Conservation (phyloP, 2,329 filamentous ascomycete species). For the Trichoderma endophyticum region DNA sequence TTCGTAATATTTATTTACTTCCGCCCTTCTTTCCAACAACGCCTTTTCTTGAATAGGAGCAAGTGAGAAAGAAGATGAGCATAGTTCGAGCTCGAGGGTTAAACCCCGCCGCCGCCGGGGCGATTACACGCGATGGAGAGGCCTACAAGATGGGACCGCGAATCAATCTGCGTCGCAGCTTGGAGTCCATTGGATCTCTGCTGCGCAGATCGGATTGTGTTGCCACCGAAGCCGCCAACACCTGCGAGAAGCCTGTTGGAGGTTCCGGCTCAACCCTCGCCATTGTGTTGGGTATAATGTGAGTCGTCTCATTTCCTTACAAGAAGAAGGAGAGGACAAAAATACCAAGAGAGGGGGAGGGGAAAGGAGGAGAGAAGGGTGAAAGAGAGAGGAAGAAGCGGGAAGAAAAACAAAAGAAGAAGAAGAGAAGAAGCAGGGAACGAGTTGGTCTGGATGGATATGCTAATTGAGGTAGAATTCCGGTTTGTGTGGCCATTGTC, state of each 20-base stretch:
- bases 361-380: neutral
- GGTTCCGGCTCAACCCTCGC: conserved; percentile 57
- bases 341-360: neutral
- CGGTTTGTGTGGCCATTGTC: conserved; percentile 62
- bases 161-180: conserved; percentile 26
- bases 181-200: conserved; percentile 18
- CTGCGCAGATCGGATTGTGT: conserved; percentile 19
- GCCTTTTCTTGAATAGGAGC: neutral
- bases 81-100: conserved; percentile 12
- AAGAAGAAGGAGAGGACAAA: neutral
- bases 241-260: conserved; percentile 60
- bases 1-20: neutral
- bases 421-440: neutral
- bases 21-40: neutral
- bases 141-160: conserved; percentile 29
- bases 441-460: neutral
- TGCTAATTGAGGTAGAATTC: conserved; percentile 57
- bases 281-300: conserved; percentile 68
- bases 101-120: conserved; percentile 19
- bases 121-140: conserved; percentile 20
- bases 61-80: conserved; percentile 17
- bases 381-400: neutral
- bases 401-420: neutral
- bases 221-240: conserved; percentile 29
- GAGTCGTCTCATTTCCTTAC: conserved; percentile 42